Evolutionary conservation across 352 stramenopile genomes (phyloP), one percentile per base, ranked within the genome.

Genomic region (Peronospora destructor): DNA sequence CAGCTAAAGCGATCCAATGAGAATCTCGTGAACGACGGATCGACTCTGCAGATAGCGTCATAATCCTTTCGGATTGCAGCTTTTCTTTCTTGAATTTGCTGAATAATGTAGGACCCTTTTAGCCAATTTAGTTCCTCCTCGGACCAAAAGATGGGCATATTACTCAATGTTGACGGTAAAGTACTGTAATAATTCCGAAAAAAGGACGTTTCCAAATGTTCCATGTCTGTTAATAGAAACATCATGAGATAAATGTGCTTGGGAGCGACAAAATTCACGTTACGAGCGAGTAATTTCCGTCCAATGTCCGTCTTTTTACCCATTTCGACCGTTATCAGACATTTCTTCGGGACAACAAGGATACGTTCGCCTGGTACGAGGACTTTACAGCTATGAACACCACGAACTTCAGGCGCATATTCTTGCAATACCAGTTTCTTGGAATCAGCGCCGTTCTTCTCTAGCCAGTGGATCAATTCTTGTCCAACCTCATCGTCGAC

Each of bases 161-260:
- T 98, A 30, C 79, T 66, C 23, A 99, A 66, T 17, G 87, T 97
- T 39, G 80, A 79, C 4, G 97, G 97, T 34, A 99, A 61, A 25
- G 98, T 98, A 56, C 96, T 91, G 69, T 99, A 99, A 69, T 99
- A 99, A 25, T 93, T 95, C 26, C 72, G 77, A 64, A 87, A 93
- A 57, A 93, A 93, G 37, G 84, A 91, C 23, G 66, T 64, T 10
- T 91, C 79, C 39, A 85, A 61, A 38, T 94, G 68, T 61, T 98
- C 93, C 66, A 95, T 93, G 71, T 99, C 96, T 51, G 90, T 97
- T 10, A 99, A 76, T 26, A 99, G 64, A 68, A 97, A 99, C 58
- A 99, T 90, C 92, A 99, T 98, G 45, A 99, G 84, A 66, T 97
- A 99, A 48, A 99, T 98, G 73, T 99, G 96, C 74, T 99, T 99